These are phyloP conservation scores for Boletus pseudo-olivaceus DNA, from an alignment of 768 basidiomycete genomes.

Conservation along the genomic window DNA sequence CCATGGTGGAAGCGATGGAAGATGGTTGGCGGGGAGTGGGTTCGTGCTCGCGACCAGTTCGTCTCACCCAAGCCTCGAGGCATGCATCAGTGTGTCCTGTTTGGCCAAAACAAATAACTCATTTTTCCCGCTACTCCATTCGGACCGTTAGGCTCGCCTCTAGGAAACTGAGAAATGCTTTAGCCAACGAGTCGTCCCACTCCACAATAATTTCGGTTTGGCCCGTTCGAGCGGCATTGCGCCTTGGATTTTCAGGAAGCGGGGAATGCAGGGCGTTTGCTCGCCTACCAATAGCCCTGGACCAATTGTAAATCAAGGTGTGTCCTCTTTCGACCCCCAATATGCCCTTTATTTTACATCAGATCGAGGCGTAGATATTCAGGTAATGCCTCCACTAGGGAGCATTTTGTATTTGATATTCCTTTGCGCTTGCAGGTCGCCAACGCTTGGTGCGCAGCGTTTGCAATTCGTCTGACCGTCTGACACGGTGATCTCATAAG, in stretches of 20 bases:
- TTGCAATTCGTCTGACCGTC: constrained; percentile 9
- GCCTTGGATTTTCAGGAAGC: neutral
- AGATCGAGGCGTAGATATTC: constrained; percentile 3
- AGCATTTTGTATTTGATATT: constrained; percentile 23
- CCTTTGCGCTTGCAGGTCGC: constrained; percentile 4
- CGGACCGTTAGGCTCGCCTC: neutral
- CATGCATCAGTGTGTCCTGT: constrained; percentile 22
- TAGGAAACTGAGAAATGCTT: neutral
- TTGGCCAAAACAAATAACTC: constrained; percentile 31
- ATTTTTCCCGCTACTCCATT: neutral
- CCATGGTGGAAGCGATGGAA: constrained; percentile 31
- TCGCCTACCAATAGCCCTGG: neutral
- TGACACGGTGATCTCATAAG: constrained; percentile 4
- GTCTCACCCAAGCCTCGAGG: constrained; percentile 31
- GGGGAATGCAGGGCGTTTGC: neutral
- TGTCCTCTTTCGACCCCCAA: constrained; percentile 6
- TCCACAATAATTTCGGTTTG: neutral
- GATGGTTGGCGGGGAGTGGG: constrained; percentile 4
- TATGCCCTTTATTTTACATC: constrained; percentile 11
- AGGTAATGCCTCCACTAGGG: neutral
- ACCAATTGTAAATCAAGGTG: constrained; percentile 5
- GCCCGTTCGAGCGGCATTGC: neutral
- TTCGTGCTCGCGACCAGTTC: constrained; percentile 14
- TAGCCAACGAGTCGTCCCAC: too few species aligned
- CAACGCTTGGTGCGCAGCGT: constrained; percentile 11